Percentiles rank a stretch among this genome's conserved stretches.
phyloP scores from a whole-genome alignment of 768 basidiomycete genomes.

The Tricholoma matsutake region DNA sequence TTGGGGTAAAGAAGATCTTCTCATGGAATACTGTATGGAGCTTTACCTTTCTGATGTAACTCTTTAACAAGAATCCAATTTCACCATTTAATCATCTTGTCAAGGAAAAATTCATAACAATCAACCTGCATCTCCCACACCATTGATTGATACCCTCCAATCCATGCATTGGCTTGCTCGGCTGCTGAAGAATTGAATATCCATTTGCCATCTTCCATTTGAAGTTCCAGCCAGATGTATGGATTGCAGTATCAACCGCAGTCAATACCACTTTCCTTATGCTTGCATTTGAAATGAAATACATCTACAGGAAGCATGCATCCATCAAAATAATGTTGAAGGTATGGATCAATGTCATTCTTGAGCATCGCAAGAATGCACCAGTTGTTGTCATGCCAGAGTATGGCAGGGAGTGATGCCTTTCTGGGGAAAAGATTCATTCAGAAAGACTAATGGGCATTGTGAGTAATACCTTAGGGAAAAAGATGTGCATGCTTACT shows the following conservation, averaged over 20 bases:
- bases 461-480: not conserved
- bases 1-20: not conserved
- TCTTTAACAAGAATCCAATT: conserved; percentile 18
- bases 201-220: conserved; percentile 30
- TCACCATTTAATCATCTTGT: conserved; percentile 33
- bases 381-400: not conserved
- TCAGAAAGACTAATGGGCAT: not conserved
- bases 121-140: conserved; percentile 30
- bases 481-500: not conserved
- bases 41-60: not conserved
- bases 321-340: conserved; percentile 2
- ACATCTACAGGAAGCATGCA: conserved; percentile 30
- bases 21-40: not conserved
- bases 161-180: conserved; percentile 42
- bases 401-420: not conserved
- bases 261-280: conserved; percentile 22
- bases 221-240: conserved; percentile 35
- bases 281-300: conserved; percentile 34
- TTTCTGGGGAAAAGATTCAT: not conserved
- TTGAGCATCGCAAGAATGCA: not conserved
- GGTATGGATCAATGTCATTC: not conserved
- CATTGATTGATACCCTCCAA: conserved; percentile 35
- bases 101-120: conserved; percentile 35
- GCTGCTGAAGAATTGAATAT: conserved; percentile 39
- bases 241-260: conserved; percentile 31